Conservation (phyloP, 2,329 filamentous ascomycete genomes). For the Hansfordia pulvinata region DNA sequence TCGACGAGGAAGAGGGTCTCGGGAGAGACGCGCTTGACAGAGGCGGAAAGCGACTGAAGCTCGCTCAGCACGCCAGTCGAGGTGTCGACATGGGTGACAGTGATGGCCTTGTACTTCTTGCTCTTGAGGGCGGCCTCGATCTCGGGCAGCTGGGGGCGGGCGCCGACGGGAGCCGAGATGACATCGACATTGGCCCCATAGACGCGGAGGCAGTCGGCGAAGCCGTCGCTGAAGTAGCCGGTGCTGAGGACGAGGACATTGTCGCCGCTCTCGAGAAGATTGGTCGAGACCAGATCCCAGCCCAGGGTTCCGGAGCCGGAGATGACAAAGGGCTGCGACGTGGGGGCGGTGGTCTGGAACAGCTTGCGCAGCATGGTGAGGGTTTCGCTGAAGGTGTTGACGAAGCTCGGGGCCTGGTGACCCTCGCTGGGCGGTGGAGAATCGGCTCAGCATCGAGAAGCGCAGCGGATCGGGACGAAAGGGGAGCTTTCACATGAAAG, state of each 20-base stretch:
- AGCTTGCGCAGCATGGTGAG: constrained; percentile 80
- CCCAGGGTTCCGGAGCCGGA: constrained; percentile 91
- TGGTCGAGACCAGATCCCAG: constrained; percentile 93
- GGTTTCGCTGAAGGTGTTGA: constrained; percentile 81
- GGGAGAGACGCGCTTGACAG: constrained; percentile 77
- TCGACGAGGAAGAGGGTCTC: constrained; percentile 88
- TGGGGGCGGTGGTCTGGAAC: constrained; percentile 75
- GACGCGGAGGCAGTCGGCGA: constrained; percentile 80
- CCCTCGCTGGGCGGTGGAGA: constrained; percentile 53
- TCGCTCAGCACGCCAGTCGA: constrained; percentile 93
- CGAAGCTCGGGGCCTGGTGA: constrained; percentile 81
- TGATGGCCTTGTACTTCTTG: constrained; percentile 89
- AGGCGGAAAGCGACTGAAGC: constrained; percentile 67
- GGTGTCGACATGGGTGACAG: constrained; percentile 93
- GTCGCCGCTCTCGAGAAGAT: constrained; percentile 80
- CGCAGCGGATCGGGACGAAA: not conserved
- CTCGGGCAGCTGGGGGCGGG: constrained; percentile 72
- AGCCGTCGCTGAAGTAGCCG: constrained; percentile 93
- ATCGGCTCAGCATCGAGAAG: constrained; percentile 3
- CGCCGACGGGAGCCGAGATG: constrained; percentile 78
- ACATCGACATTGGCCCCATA: constrained; percentile 88
- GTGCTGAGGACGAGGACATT: constrained; percentile 87
- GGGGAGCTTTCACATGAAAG: constrained; percentile 3
- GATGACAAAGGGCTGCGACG: constrained; percentile 83
- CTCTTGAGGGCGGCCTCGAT: constrained; percentile 79